phyloP scores from a whole-genome alignment of 257 asterid genomes.

The Marsdenia floribunda region DNA sequence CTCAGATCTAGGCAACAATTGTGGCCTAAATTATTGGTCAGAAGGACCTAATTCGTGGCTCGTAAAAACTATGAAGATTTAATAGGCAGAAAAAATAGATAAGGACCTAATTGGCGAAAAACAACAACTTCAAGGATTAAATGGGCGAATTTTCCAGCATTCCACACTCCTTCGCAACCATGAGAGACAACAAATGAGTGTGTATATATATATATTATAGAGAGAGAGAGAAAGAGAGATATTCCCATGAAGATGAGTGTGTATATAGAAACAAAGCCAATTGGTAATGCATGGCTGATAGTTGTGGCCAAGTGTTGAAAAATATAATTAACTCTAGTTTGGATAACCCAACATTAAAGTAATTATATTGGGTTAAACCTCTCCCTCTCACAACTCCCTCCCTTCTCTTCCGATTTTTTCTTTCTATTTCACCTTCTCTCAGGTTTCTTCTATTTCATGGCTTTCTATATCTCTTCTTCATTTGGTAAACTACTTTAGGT shows the following conservation, averaged over 20 bases:
- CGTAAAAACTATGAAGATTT: no score
- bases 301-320: conserved; percentile 50
- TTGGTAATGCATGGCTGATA: conserved; percentile 50
- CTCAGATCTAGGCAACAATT: no score
- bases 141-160: no score
- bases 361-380: not conserved
- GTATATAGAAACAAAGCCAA: conserved; percentile 25
- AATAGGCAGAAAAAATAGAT: no score
- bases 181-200: no score
- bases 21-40: no score
- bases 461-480: conserved; percentile 20
- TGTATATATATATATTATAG: not conserved
- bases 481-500: conserved; percentile 68
- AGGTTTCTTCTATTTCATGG: not conserved
- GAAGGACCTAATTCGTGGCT: no score
- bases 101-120: no score
- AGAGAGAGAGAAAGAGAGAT: conserved; percentile 18
- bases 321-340: conserved; percentile 25
- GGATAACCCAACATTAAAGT: conserved; percentile 22
- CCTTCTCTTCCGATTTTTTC: not conserved
- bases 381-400: no score
- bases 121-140: no score
- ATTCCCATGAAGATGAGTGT: conserved; percentile 14
- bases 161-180: no score
- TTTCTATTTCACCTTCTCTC: not conserved